Evolutionary conservation across 2,329 filamentous ascomycete species (phyloP).

Genomic region (Fusarium sp.): DNA sequence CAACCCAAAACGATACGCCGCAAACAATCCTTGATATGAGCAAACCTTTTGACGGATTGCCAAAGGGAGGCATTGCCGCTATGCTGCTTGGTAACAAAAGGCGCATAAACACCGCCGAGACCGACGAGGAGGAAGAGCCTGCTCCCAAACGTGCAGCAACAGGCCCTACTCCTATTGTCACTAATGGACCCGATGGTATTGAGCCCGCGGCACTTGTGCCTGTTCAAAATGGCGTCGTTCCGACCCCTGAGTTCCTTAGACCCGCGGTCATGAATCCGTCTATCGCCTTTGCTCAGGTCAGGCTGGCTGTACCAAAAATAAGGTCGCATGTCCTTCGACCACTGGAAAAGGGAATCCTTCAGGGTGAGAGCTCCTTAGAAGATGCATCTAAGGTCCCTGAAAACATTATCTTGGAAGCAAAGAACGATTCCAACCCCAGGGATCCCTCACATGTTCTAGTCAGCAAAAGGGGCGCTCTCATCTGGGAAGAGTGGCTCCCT

Average conservation of each 20-base stretch:
- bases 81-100: slow-evolving; percentile 95
- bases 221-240: slow-evolving; percentile 72
- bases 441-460: slow-evolving; percentile 90
- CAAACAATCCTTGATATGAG: slow-evolving; percentile 90
- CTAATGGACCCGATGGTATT: slow-evolving; percentile 83
- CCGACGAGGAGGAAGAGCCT: slow-evolving; percentile 80
- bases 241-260: slow-evolving; percentile 86
- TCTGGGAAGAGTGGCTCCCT: slow-evolving; percentile 97
- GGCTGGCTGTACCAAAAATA: slow-evolving; percentile 90
- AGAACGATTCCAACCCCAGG: slow-evolving; percentile 82
- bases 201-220: slow-evolving; percentile 79
- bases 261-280: slow-evolving; percentile 89
- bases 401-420: slow-evolving; percentile 87
- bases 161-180: slow-evolving; percentile 81
- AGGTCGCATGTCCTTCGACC: slow-evolving; percentile 86
- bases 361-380: slow-evolving; percentile 67
- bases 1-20: slow-evolving; percentile 78
- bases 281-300: slow-evolving; percentile 84
- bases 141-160: slow-evolving; percentile 68
- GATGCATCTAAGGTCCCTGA: slow-evolving; percentile 75
- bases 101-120: slow-evolving; percentile 81
- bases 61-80: slow-evolving; percentile 87
- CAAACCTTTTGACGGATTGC: slow-evolving; percentile 93
- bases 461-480: slow-evolving; percentile 81
- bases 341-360: slow-evolving; percentile 76